These are phyloP conservation scores for Tuber melanosporum DNA, from an alignment of 495 filamentous ascomycete species.

Conservation along the genomic window DNA sequence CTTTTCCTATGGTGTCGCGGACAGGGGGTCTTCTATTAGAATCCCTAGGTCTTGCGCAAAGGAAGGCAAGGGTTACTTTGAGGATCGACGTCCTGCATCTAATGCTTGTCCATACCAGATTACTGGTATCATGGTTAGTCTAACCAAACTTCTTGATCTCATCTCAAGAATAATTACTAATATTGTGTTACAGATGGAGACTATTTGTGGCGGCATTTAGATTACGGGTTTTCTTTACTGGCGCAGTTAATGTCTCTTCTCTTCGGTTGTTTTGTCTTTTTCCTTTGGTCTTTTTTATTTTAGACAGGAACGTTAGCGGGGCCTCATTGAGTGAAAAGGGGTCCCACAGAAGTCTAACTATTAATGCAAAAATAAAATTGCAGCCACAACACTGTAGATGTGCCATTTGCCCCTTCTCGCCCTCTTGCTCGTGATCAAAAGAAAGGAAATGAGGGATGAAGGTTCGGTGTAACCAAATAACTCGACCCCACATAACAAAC, in stretches of 20 bases:
- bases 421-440: not conserved
- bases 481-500: not conserved
- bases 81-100: slow-evolving; percentile 89
- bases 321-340: not conserved
- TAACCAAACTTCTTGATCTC: not conserved
- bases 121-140: slow-evolving; percentile 73
- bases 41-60: slow-evolving; percentile 84
- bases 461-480: not conserved
- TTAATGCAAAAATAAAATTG: slow-evolving; percentile 1
- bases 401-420: not conserved
- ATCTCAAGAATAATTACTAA: slow-evolving; percentile 44
- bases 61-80: slow-evolving; percentile 97
- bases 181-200: slow-evolving; percentile 11
- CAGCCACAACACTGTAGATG: not conserved
- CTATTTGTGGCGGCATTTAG: slow-evolving; percentile 30
- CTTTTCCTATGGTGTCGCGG: slow-evolving; percentile 92
- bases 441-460: not conserved
- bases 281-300: slow-evolving; percentile 12
- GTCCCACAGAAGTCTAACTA: not conserved
- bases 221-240: slow-evolving; percentile 11
- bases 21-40: slow-evolving; percentile 90
- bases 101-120: slow-evolving; percentile 97
- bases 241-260: slow-evolving; percentile 24
- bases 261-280: slow-evolving; percentile 11
- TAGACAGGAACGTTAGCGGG: not conserved